These are phyloP conservation scores for Asterochloris sp. DNA, from an alignment of 139 green algal genomes.

Conservation along the genomic window DNA sequence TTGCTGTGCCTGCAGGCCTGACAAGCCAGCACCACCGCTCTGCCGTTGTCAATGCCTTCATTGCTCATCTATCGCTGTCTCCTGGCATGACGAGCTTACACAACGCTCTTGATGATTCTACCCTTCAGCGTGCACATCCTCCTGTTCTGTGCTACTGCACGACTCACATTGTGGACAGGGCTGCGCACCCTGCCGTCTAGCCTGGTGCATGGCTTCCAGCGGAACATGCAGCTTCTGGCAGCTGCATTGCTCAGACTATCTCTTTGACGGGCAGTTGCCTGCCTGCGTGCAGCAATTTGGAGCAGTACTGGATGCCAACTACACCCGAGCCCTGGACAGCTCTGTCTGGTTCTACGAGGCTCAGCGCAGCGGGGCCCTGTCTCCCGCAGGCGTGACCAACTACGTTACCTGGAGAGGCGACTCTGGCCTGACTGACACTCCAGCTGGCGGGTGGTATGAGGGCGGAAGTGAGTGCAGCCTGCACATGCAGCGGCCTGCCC, in stretches of 20 bases:
- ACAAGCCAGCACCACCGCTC: too few species aligned
- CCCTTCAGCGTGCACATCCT: too few species aligned
- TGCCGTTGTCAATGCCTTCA: too few species aligned
- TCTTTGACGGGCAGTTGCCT: not conserved
- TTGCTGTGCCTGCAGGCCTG: too few species aligned
- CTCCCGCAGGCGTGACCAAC: not conserved
- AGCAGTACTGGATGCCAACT: not conserved
- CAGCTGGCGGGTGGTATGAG: slow-evolving; percentile 18
- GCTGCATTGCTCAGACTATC: not conserved
- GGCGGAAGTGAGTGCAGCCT: slow-evolving; percentile 15
- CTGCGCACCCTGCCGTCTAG: too few species aligned
- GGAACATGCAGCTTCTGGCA: not conserved
- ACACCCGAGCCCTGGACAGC: not conserved
- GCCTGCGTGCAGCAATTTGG: not conserved
- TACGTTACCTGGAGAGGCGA: slow-evolving; percentile 10
- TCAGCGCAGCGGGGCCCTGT: slow-evolving; percentile 11
- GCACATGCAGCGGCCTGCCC: not conserved
- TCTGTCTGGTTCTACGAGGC: slow-evolving; percentile 18
- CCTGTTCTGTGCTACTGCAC: too few species aligned
- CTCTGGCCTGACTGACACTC: slow-evolving; percentile 14
- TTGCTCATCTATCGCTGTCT: too few species aligned
- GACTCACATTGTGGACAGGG: too few species aligned
- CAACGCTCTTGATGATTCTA: too few species aligned
- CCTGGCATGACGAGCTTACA: too few species aligned
- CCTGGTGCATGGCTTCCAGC: not conserved